Percentiles rank a stretch among this genome's conserved stretches.
These are phyloP conservation scores for Keqinozyma sinolaborantium DNA, from an alignment of 1,139 yeast genomes.

Conservation along the genomic window DNA sequence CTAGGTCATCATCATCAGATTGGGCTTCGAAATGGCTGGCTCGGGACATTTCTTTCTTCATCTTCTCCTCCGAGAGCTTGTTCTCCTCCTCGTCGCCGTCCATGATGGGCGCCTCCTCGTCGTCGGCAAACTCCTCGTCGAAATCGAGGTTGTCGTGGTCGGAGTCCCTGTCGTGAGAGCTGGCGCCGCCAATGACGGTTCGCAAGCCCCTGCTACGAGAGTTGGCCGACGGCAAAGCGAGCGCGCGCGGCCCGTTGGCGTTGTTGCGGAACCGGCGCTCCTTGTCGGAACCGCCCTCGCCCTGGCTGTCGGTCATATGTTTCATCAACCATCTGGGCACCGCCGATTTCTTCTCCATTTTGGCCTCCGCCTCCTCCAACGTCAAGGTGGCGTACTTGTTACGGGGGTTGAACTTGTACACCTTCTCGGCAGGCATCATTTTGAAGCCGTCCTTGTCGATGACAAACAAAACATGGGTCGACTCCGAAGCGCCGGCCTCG, in stretches of 20 bases:
- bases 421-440: slow-evolving; percentile 93
- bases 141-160: slow-evolving; percentile 92
- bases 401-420: slow-evolving; percentile 88
- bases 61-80: slow-evolving; percentile 81
- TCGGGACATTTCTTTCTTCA: slow-evolving; percentile 85
- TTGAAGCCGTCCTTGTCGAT: slow-evolving; percentile 88
- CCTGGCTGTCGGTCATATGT: slow-evolving; percentile 66
- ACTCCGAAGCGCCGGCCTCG: slow-evolving; percentile 90
- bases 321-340: slow-evolving; percentile 97
- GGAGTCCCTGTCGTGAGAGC: slow-evolving; percentile 56
- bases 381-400: slow-evolving; percentile 92
- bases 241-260: slow-evolving; percentile 11
- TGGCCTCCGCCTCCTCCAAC: slow-evolving; percentile 92
- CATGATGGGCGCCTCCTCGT: slow-evolving; percentile 96
- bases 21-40: slow-evolving; percentile 74
- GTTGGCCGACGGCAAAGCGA: slow-evolving; percentile 14
- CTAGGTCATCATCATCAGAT: slow-evolving; percentile 58
- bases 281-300: slow-evolving; percentile 37
- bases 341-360: slow-evolving; percentile 77
- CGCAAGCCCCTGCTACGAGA: slow-evolving; percentile 39
- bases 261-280: slow-evolving; percentile 46
- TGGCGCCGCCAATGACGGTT: slow-evolving; percentile 56
- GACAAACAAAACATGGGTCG: slow-evolving; percentile 75
- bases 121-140: slow-evolving; percentile 97
- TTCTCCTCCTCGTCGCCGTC: slow-evolving; percentile 97